Evolutionary conservation across 2,329 filamentous ascomycete species (phyloP).

Genomic region (Hymenoscyphus scutula): DNA sequence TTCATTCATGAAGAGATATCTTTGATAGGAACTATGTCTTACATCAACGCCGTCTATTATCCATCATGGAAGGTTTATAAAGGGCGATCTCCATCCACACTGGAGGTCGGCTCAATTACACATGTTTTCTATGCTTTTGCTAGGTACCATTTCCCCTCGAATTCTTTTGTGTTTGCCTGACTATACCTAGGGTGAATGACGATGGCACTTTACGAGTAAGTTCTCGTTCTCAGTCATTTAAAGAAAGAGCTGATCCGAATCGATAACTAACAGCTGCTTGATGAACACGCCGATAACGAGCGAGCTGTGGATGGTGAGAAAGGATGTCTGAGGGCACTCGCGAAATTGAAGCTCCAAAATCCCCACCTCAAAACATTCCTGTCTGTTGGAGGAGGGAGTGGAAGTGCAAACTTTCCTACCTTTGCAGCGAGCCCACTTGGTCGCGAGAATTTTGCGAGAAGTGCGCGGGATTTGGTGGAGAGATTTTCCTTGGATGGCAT

Average conservation of each 20-base stretch:
- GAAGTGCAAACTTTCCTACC: background rate
- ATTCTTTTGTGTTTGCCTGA: background rate
- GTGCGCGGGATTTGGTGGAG: background rate
- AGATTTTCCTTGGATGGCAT: constrained; percentile 6
- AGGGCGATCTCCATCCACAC: background rate
- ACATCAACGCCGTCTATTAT: constrained; percentile 4
- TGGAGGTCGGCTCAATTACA: background rate
- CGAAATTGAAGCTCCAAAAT: background rate
- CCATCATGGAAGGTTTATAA: constrained; percentile 10
- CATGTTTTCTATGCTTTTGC: constrained; percentile 10
- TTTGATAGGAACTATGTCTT: background rate
- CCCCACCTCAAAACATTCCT: constrained; percentile 3
- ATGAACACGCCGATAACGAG: constrained; percentile 5
- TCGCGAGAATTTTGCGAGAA: constrained; percentile 7
- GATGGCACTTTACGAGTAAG: constrained; percentile 6
- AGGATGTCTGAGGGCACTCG: background rate
- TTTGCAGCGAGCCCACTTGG: background rate
- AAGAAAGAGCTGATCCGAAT: background rate
- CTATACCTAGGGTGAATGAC: background rate
- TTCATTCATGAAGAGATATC: too few species aligned
- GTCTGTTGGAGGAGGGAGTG: constrained; percentile 8
- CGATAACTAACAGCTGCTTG: background rate
- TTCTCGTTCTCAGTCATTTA: background rate
- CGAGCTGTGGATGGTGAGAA: background rate
- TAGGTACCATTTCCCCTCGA: background rate